Base-by-base conservation (phyloP, 495 filamentous ascomycete genomes). In the Penicillium riverlandense region DNA sequence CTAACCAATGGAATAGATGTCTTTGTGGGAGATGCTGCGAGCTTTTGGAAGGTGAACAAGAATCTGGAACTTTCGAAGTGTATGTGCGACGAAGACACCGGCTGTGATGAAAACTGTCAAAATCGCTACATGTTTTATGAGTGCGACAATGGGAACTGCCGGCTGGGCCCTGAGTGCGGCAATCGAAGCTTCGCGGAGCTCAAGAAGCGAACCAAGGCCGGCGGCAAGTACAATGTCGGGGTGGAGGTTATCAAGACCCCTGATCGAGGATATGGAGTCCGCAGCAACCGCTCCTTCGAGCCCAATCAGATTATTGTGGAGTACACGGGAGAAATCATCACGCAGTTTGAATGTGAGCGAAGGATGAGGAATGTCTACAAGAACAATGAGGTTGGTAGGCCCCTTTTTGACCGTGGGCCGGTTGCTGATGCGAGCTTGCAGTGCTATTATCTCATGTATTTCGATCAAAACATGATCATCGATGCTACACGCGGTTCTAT, bases 381-480 rank as follows among this genome's bases (percentile, higher is more conserved):
- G 59, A 79, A 95, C 54, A 90, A 94, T 45, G 82, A 91, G 65
- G 90, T 96, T 59, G 59, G 80, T 59, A 38, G 14, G 28, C 13
- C 13, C 29, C 15, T 29, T 38, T 29, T 34, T 32, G 33, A 34
- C 30, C 29, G n/a, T 40, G 33, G 7, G 6, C 9, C 29, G 10
- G 29, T 38, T 33, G 38, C 40, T 52, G 34, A 59, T 51, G 33
- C 50, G 41, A 37, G 54, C 36, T 12, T 40, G 14, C 38, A 95
- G 88, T 90, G 87, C 61, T 97, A 95, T 54, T 98, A 98, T 62
- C 69, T 98, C 36, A 98, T 98, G 92, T 87, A 86, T 32, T 95
- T 96, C 61, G 88, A 96, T 55, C 89, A 97, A 61, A 89, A 91
- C 67, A 94, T 97, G 86, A 95, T 97, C 55, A 95, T 98, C 49